phyloP scores from a whole-genome alignment of 2,329 filamentous ascomycete species.

The Lizonia empirigonia region DNA sequence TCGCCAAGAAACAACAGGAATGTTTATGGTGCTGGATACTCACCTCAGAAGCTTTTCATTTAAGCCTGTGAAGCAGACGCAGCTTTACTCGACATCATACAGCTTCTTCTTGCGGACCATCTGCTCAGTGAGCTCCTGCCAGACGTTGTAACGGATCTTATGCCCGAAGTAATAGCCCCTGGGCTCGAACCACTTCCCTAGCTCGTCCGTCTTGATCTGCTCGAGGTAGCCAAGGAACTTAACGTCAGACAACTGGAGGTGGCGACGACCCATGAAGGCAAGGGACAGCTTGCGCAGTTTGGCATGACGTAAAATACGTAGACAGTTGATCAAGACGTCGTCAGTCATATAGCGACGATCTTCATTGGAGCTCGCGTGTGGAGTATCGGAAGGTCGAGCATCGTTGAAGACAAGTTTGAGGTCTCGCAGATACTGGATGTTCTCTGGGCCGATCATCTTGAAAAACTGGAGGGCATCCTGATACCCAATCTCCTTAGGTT shows the following conservation, averaged over 20 bases:
- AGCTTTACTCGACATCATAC: conserved; percentile 29
- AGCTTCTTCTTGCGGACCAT: conserved; percentile 49
- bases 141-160: conserved; percentile 46
- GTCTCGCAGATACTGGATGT: conserved; percentile 54
- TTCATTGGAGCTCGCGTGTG: conserved; percentile 47
- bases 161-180: conserved; percentile 26
- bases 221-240: conserved; percentile 54
- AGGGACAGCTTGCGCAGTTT: conserved; percentile 52
- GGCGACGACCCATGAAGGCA: conserved; percentile 51
- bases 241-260: conserved; percentile 43
- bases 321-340: conserved; percentile 52
- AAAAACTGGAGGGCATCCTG: conserved; percentile 53
- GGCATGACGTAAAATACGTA: conserved; percentile 52
- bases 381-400: conserved; percentile 50
- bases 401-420: conserved; percentile 55
- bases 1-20: background rate
- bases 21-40: background rate
- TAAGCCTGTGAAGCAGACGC: background rate
- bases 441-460: conserved; percentile 55
- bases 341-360: conserved; percentile 57
- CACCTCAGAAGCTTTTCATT: background rate
- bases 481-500: conserved; percentile 56
- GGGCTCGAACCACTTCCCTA: conserved; percentile 33
- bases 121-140: conserved; percentile 37
- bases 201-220: conserved; percentile 52